A percentile compares a stretch with the other conserved stretches of the same genome.
Evolutionary conservation across 2,329 filamentous ascomycete species (phyloP).

Genomic region (Cercospora sp.): DNA sequence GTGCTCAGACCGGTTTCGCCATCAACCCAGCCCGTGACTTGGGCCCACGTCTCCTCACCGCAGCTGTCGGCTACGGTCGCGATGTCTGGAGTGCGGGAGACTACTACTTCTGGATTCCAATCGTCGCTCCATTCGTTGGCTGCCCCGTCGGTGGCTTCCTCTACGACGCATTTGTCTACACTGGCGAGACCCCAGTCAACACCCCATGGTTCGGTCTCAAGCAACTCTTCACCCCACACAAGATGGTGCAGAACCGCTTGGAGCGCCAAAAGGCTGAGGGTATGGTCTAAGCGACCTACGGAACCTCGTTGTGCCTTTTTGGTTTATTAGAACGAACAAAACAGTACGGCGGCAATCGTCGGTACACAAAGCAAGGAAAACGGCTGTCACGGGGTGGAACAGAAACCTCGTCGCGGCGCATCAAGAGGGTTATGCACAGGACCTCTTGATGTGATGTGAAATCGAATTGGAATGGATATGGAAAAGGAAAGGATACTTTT

Average conservation of each 20-base stretch:
- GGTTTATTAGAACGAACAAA: neutral
- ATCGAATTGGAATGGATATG: neutral
- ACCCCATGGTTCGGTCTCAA: constrained; percentile 51
- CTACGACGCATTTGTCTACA: constrained; percentile 69
- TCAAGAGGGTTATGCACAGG: neutral
- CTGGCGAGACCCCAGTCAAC: constrained; percentile 63
- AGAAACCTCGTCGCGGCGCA: neutral
- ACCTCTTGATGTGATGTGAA: neutral
- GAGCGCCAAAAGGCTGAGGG: constrained; percentile 33
- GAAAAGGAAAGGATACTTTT: neutral
- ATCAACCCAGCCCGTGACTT: constrained; percentile 71
- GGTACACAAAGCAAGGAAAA: neutral
- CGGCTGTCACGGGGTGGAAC: neutral
- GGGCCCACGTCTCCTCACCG: constrained; percentile 66
- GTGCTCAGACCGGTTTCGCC: constrained; percentile 69
- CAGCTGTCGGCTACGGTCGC: constrained; percentile 65
- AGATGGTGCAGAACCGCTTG: constrained; percentile 28
- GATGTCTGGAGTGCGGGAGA: constrained; percentile 64
- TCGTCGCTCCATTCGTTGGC: constrained; percentile 66
- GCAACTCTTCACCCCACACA: constrained; percentile 31
- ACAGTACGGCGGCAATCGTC: neutral
- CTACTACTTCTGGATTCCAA: constrained; percentile 70
- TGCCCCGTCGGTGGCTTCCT: constrained; percentile 64
- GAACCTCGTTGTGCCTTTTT: neutral
- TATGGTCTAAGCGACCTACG: constrained; percentile 27